phyloP scores from a whole-genome alignment of 1,284 basidiomycete genomes.

The Mycena citricolor region DNA sequence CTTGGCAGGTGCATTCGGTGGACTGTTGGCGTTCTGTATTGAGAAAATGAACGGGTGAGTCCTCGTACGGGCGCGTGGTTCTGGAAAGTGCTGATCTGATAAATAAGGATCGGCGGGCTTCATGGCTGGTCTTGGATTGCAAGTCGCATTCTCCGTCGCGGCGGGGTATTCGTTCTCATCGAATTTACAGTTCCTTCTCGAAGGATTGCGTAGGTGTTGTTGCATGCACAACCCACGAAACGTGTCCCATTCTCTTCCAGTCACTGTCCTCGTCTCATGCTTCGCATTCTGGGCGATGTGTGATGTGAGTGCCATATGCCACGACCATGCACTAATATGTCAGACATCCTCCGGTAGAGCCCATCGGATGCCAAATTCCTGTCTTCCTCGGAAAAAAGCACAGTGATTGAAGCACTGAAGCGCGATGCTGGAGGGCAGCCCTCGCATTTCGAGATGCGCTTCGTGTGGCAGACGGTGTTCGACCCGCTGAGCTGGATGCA shows the following conservation, averaged over 20 bases:
- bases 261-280: conserved; percentile 26
- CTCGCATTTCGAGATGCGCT: conserved; percentile 29
- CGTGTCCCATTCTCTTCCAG: conserved; percentile 11
- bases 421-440: conserved; percentile 31
- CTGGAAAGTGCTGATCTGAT: neutral
- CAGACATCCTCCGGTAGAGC: no score
- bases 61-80: neutral
- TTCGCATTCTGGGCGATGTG: conserved; percentile 26
- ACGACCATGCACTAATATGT: no score
- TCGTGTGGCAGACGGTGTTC: conserved; percentile 28
- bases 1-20: conserved; percentile 30
- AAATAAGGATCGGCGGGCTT: conserved; percentile 25
- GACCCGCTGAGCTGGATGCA: conserved; percentile 29
- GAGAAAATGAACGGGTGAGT: conserved; percentile 31
- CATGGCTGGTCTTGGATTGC: conserved; percentile 34
- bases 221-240: neutral
- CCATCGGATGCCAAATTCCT: no score
- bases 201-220: conserved; percentile 26
- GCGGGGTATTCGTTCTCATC: neutral
- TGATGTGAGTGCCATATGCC: conserved; percentile 26
- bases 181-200: conserved; percentile 27
- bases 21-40: conserved; percentile 30
- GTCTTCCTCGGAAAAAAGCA: conserved; percentile 8
- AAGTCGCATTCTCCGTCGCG: conserved; percentile 11
- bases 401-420: conserved; percentile 33